Conservation (phyloP, 2,329 filamentous ascomycete genomes). For the Xylaria digitata region DNA sequence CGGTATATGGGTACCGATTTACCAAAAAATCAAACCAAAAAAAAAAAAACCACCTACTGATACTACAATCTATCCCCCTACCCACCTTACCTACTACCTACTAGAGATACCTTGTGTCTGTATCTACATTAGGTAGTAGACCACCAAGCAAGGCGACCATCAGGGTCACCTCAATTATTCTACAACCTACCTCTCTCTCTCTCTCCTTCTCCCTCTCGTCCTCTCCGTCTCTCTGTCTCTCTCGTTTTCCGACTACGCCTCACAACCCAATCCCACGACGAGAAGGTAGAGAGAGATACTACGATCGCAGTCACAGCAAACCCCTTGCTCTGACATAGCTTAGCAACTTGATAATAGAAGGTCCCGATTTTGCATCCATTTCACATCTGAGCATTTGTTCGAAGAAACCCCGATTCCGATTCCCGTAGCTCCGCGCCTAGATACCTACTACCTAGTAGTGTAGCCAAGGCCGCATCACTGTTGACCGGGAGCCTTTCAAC, state of each 20-base stretch:
- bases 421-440: not conserved
- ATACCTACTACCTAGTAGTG: not conserved
- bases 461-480: conserved; percentile 2
- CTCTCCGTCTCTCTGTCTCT: no score
- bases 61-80: no score
- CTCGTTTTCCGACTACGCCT: not conserved
- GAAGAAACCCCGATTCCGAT: not conserved
- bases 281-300: conserved; percentile 9
- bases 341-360: not conserved
- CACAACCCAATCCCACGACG: not conserved
- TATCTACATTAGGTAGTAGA: not conserved
- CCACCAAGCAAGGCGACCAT: not conserved
- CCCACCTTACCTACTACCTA: not conserved
- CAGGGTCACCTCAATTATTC: not conserved
- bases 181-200: not conserved
- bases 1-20: no score
- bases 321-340: conserved; percentile 1
- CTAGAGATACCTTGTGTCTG: not conserved
- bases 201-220: no score
- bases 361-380: not conserved
- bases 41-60: no score
- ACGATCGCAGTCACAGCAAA: not conserved
- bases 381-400: not conserved
- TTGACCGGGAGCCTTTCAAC: not conserved
- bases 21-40: no score